Evolutionary conservation across 2,329 filamentous ascomycete genomes (phyloP).

Genomic region (Aspergillus luchuensis): DNA sequence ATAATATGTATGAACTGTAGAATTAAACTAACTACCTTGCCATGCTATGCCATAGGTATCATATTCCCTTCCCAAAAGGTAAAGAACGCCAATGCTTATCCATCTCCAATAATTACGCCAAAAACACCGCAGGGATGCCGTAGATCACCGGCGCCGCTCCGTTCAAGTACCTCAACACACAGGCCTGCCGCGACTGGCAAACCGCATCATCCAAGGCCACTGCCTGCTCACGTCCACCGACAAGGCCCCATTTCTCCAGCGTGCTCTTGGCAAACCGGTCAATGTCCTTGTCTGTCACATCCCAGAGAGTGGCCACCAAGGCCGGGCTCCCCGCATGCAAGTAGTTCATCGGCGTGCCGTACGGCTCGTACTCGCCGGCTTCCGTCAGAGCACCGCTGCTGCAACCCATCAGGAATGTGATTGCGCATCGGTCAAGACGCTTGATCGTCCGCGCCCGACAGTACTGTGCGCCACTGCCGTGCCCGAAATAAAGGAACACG

Average conservation of each 20-base stretch:
- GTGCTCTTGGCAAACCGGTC: constrained; percentile 81
- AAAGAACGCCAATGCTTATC: constrained; percentile 3
- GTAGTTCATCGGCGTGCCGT: constrained; percentile 88
- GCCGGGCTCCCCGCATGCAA: constrained; percentile 84
- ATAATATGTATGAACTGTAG: constrained; percentile 5
- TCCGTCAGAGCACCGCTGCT: constrained; percentile 80
- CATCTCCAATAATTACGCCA: constrained; percentile 45
- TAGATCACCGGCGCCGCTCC: constrained; percentile 93
- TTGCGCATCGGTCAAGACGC: constrained; percentile 74
- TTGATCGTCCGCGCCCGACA: constrained; percentile 83
- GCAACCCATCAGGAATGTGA: constrained; percentile 91
- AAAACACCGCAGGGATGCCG: constrained; percentile 81
- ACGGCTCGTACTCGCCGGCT: constrained; percentile 85
- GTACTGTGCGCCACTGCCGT: constrained; percentile 93
- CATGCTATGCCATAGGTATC: neutral
- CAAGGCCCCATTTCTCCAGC: constrained; percentile 85
- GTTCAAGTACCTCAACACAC: constrained; percentile 86
- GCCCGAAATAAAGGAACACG: constrained; percentile 89
- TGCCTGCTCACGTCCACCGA: constrained; percentile 51
- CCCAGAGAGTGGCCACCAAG: constrained; percentile 91
- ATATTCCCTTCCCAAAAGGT: neutral
- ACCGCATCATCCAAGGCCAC: constrained; percentile 79
- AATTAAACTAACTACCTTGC: neutral
- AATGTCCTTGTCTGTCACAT: constrained; percentile 96
- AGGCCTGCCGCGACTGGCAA: constrained; percentile 71